Base-by-base conservation (phyloP, 805 yeast species). In the Candida montana region DNA sequence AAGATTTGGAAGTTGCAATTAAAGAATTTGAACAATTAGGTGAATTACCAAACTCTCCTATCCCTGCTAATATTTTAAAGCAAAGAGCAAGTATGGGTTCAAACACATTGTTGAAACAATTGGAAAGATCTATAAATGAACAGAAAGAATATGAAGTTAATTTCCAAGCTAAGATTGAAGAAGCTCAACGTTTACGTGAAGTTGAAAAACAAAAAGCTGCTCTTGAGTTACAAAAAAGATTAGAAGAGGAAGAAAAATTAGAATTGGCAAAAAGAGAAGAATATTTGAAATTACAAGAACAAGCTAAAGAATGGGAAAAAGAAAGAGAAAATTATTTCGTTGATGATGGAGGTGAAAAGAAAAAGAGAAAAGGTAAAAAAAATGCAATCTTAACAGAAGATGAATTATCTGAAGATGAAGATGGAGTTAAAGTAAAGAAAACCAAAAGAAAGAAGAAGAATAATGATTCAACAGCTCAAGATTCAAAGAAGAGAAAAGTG, bases 41-140 rank as follows among this genome's bases (percentile, higher is more conserved):
- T 4, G 77, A 74, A 16, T 75, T 69, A 18, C 63, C 65, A 35
- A 72, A 75, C 50, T 81, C 95, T 10, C 95, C 96, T 27, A 86
- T 78, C 58, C 83, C 95, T 2, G 71, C 83, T 21, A 77, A 77
- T 16, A 96, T 90, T 48, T 69, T 93, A 51, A 82, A 80, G 54
- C 82, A 89, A 51, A 80, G 97, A 64, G 91, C 93, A n/a, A 75
- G 76, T 50, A 75, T 88, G 74, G 96, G 95, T 58, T 72, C 79
- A 37, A 77, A 80, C 42, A 84, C 96, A 0, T 70, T 89, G 58
- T 69, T 75, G 47, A 79, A 76, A 44, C 83, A 89, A 57, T 71
- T 93, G 49, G 83, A 75, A 50, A 75, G 81, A 45, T 77, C 81
- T 23, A 65, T 83, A 39, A 77, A 73, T 20, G 91, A 86, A 50